Evolutionary conservation across 352 stramenopile species (phyloP), one percentile per base, ranked within the genome.

Genomic region (Blastocystis sp.): DNA sequence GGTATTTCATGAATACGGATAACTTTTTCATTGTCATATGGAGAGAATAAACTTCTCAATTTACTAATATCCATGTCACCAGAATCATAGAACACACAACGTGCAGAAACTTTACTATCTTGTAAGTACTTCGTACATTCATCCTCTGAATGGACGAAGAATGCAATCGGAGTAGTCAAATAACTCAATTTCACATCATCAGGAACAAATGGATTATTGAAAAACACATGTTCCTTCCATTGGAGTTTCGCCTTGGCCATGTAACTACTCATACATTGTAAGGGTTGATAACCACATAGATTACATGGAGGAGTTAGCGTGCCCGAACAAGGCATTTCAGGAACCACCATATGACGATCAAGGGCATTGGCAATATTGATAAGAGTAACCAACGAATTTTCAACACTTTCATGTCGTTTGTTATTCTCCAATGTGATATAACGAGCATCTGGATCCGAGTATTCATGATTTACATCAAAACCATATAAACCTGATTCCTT

Each of bases 191-290:
- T 80, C 69, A 80, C 43, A 27, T 58, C 69, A 19, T 80, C 49
- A n/a, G 69, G 69, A 37, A 80, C 69, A n/a, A 61, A 29, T 21
- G 0, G 27, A 42, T 80, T 80, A 39, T 59, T 42, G 69, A 80
- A 80, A 21, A 80, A 80, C n/a, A 80, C 51, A 66, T 83, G 71
- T n/a, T 83, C 71, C 46, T 83, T 83, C 71, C 43, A 65, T 16
- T 43, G 54, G 16, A 83, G 24, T 5, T 59, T 63, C 7, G 69
- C 69, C 14, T 35, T 35, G 0, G 21, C 3, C 5, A 80, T 12
- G 1, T 65, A 16, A 19, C 5, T 14, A 21, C 16, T 43, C 24
- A 58, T 32, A 63, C 69, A 80, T 0, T 54, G 42, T 19, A 80
- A 39, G 27, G 32, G 69, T n/a, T 80, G 43, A 14, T 63, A 29